Evolutionary conservation across 1,284 basidiomycete species (phyloP), one percentile per base, ranked within the genome.

Genomic region (Anthracocystis walkeri): DNA sequence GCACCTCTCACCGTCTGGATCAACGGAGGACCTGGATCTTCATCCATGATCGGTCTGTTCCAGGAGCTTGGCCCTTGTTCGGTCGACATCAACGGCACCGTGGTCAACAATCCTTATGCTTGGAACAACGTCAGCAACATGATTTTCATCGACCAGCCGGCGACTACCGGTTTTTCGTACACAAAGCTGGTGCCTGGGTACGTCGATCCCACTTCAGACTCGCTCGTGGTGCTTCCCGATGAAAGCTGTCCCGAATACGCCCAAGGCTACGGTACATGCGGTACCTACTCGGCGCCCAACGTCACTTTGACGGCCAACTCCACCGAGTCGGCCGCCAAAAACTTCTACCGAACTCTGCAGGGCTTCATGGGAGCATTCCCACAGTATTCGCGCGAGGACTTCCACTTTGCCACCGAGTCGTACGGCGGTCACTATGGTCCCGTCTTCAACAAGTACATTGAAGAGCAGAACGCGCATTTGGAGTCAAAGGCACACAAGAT

Each of bases 131-230:
- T 89, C 49, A 88, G 89, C 7, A 90, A 91, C 80, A 88, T 90
- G 90, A 90, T 92, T 50, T 92, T 91, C 79, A 90, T 92, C 55
- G 91, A 92, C 82, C 91, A 91, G 80, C 91, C 91, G 0, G 78
- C 80, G 33, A 67, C 71, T 3, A 75, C 78, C 0, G 81, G 81
- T 12, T 76, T 77, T 51, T 75, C 63, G 1, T 81, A 80, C 65
- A 58, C 76, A 20, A 56, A 66, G 51, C 54, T 69, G 20, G 65
- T 71, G 5, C 77, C 77, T 7, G 79, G 58, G 25, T 78, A 79
- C 33, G 57, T 66, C 4, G 67, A 78, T 40, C 68, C 72, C 10
- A 44, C 29, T 14, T 52, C 63, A 1, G 64, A 59, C 11, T 58
- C 58, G n/a, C 54, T 72, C 20, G 21, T 67, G 11, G 50, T 52